Evolutionary conservation across 371 early-diverging fungal genomes (phyloP), one percentile per base, ranked within the genome.

Genomic region (Mortierella sp.): DNA sequence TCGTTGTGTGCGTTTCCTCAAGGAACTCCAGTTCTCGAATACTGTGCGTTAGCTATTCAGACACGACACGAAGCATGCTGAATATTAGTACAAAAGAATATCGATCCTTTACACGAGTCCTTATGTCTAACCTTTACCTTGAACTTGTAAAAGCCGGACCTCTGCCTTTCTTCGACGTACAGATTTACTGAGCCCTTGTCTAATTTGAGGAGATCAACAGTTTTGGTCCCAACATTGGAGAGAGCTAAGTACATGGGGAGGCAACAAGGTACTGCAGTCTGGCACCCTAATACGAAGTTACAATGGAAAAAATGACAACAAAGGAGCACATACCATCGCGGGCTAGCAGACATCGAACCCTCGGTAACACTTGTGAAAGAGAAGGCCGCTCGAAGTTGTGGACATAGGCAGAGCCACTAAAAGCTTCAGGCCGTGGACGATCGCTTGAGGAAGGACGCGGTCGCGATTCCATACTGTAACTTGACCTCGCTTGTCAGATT

Each of bases 181-280:
- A 74, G 30, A 26, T 74, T 68, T 16, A 74, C 64, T 1, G 74
- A 64, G 27, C 69, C 69, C 12, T 59, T 61, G 23, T 64, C 74
- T 74, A 45, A 26, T 45, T 21, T 18, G 34, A 34, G 34, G 7
- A 34, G 34, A 34, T 34, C 34, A 34, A 7, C 34, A 10, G 4
- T 34, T 4, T 7, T 34, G 34, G 34, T 34, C 10, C n/a, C 26
- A 21, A 38, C 23, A 54, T 27, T 16, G 2, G 26, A 23, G 2
- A 27, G 18, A 8, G 6, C 39, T 24, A 31, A 27, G 26, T 12
- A 18, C 41, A 41, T 41, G 27, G 27, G 27, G 27, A 39, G 21
- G 46, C 3, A n/a, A n/a, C n/a, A n/a, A n/a, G n/a, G n/a, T n/a
- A n/a, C n/a, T n/a, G n/a, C n/a, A n/a, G n/a, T n/a, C n/a, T n/a